Evolutionary conservation across 176 grass and related monocot species (phyloP).

Genomic region (Saccharum spontaneum): DNA sequence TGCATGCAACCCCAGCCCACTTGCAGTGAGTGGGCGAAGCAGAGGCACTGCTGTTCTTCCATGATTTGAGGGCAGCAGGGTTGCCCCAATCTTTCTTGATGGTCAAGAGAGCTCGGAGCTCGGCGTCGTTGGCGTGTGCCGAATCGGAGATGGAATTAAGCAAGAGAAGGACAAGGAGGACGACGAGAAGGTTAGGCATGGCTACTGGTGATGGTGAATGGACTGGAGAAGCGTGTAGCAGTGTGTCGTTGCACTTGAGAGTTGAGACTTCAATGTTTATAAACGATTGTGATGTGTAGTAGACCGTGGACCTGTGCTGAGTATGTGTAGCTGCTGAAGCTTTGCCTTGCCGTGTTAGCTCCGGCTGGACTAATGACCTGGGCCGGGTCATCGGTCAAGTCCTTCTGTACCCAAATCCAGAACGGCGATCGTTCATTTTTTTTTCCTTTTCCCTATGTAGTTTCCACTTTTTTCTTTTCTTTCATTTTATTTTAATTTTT

Average conservation of each 20-base stretch:
- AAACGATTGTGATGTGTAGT: background rate
- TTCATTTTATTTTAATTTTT: too few species aligned
- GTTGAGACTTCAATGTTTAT: background rate
- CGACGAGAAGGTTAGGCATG: background rate
- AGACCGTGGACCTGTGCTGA: background rate
- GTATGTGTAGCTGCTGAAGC: background rate
- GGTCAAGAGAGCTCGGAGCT: slow-evolving; percentile 26
- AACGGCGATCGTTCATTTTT: background rate
- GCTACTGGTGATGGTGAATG: background rate
- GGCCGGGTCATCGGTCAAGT: background rate
- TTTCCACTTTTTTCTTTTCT: too few species aligned
- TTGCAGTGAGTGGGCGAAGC: background rate
- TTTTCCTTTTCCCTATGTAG: too few species aligned
- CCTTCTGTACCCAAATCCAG: background rate
- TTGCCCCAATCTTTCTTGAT: slow-evolving; percentile 42
- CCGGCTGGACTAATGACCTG: background rate
- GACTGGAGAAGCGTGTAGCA: background rate
- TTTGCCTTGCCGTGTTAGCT: background rate
- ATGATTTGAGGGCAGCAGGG: slow-evolving; percentile 38
- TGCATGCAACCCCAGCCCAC: slow-evolving; percentile 45
- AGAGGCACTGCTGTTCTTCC: slow-evolving; percentile 2
- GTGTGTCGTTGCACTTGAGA: background rate
- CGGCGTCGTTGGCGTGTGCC: background rate
- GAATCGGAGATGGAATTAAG: background rate
- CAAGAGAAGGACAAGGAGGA: background rate